A percentile compares a stretch with the other conserved stretches of the same genome.
Conservation (phyloP, 495 filamentous ascomycete species). For the Hyaloscypha variabilis region DNA sequence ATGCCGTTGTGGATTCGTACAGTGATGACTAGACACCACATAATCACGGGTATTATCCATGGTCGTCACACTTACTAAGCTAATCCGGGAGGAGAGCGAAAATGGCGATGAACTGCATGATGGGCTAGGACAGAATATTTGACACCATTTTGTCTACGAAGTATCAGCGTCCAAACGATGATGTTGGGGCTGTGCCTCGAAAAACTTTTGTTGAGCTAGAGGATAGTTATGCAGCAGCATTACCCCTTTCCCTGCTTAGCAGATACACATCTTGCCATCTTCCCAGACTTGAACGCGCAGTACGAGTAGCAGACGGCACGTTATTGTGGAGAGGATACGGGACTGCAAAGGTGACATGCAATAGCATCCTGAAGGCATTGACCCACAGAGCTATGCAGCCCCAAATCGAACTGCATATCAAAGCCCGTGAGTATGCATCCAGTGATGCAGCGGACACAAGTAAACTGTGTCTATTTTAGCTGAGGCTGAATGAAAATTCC, state of each 20-base stretch:
- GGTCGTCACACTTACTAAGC: background rate
- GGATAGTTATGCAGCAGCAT: background rate
- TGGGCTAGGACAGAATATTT: background rate
- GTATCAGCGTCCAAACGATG: background rate
- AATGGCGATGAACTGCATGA: background rate
- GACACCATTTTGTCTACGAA: background rate
- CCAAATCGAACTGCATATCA: background rate
- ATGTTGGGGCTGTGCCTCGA: background rate
- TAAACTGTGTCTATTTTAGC: background rate
- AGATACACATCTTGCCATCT: background rate
- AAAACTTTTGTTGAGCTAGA: background rate
- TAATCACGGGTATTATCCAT: background rate
- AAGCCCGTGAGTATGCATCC: background rate
- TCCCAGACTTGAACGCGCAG: background rate
- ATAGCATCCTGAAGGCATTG: background rate
- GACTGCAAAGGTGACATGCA: background rate
- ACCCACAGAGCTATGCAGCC: background rate
- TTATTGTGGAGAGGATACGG: background rate
- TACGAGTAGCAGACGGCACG: background rate
- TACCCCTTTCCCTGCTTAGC: background rate
- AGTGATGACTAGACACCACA: background rate
- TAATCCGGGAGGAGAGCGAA: background rate
- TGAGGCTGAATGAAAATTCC: background rate
- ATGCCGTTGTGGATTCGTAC: background rate
- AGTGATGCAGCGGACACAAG: background rate